A percentile compares a stretch with the other conserved stretches of the same genome.
Evolutionary conservation across 2,329 filamentous ascomycete genomes (phyloP).

Genomic region (Chrysosphaeria jannelii): DNA sequence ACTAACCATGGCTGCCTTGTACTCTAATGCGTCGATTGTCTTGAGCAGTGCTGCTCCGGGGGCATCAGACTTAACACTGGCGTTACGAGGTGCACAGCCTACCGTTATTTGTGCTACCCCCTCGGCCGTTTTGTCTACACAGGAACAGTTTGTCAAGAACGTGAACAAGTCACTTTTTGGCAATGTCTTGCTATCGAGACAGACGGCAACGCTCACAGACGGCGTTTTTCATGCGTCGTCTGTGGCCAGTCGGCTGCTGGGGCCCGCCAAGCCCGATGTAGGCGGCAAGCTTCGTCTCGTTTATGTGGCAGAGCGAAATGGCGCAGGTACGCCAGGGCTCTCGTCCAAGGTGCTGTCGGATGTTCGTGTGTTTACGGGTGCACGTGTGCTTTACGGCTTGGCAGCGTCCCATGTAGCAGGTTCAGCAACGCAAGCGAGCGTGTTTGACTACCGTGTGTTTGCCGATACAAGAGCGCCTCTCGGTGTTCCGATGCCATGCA

Average conservation of each 20-base stretch:
- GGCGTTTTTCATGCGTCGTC: constrained; percentile 33
- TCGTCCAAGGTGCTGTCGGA: constrained; percentile 45
- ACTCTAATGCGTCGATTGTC: constrained; percentile 56
- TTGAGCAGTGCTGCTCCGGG: constrained; percentile 65
- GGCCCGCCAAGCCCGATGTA: constrained; percentile 24
- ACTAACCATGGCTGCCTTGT: constrained; percentile 56
- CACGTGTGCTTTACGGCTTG: constrained; percentile 61
- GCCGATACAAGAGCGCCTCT: constrained; percentile 30
- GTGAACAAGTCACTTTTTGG: no score
- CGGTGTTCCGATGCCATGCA: constrained; percentile 47
- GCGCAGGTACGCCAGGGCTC: constrained; percentile 28
- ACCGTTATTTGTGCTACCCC: constrained; percentile 60
- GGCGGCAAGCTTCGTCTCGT: constrained; percentile 56
- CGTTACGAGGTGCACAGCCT: constrained; percentile 44
- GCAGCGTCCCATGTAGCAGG: constrained; percentile 63
- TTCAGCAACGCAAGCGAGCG: constrained; percentile 47
- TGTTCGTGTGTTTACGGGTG: constrained; percentile 49
- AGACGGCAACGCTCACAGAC: constrained; percentile 35
- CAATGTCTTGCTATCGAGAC: constrained; percentile 41
- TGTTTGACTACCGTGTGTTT: constrained; percentile 14
- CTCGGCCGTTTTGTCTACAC: constrained; percentile 22
- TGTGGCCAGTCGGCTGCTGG: constrained; percentile 28
- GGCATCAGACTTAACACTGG: constrained; percentile 38
- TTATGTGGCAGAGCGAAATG: constrained; percentile 45
- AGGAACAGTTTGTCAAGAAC: no score